phyloP scores from a whole-genome alignment of 2,329 filamentous ascomycete genomes.

The Cladosporium sp. region DNA sequence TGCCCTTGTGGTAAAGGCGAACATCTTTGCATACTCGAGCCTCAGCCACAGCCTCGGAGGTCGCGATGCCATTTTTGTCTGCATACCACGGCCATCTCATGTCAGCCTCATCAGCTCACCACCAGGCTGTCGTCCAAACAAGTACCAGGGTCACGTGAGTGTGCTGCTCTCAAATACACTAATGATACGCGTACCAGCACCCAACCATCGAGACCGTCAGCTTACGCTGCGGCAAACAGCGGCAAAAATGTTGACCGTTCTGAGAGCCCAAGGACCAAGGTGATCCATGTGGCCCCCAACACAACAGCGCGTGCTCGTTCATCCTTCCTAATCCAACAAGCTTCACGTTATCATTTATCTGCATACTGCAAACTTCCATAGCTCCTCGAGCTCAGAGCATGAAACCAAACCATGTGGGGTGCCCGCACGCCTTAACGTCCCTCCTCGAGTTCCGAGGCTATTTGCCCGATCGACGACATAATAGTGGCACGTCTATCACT shows the following conservation, averaged over 20 bases:
- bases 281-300: background rate
- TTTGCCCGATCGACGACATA: background rate
- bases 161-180: background rate
- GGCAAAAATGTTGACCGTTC: background rate
- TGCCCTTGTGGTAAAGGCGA: background rate
- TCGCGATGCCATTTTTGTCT: background rate
- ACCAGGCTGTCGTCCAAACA: background rate
- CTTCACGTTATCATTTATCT: background rate
- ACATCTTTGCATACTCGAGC: background rate
- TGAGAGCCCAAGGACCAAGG: too few species aligned
- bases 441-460: conserved; percentile 5
- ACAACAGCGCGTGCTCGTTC: background rate
- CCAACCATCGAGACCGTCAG: background rate
- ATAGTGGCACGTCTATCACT: background rate
- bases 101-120: conserved; percentile 2
- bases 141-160: background rate
- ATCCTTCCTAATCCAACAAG: background rate
- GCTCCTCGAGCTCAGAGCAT: background rate
- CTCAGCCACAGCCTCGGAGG: background rate
- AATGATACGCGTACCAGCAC: background rate
- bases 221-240: background rate
- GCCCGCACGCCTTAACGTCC: conserved; percentile 1
- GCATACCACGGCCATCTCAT: background rate
- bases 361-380: background rate
- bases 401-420: background rate